Percentiles rank a stretch among this genome's conserved stretches.
Conservation (phyloP, 1,284 basidiomycete species). For the Austroboletus olivaceoglutinosus region DNA sequence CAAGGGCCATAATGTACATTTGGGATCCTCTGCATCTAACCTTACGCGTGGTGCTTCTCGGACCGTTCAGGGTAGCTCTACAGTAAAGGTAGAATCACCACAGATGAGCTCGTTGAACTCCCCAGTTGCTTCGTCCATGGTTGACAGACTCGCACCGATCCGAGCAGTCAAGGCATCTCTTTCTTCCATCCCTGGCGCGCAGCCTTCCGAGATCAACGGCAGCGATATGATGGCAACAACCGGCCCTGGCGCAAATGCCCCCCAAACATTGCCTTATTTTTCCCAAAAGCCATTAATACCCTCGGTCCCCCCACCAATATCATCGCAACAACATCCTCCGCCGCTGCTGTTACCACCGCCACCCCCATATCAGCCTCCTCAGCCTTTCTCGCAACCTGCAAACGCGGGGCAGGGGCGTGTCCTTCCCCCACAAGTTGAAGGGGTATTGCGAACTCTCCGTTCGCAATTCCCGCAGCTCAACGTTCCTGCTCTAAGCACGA, state of each 20-base stretch:
- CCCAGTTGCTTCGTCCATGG: conserved; percentile 1
- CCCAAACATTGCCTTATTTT: neutral
- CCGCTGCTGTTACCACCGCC: neutral
- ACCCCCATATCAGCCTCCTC: neutral
- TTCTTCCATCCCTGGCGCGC: conserved; percentile 6
- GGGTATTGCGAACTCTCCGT: conserved; percentile 14
- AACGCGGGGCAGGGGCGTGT: conserved; percentile 4
- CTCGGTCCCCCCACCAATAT: neutral
- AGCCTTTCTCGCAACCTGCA: neutral
- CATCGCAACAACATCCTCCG: conserved; percentile 1
- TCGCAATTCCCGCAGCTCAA: conserved; percentile 18
- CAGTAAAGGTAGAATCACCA: conserved; percentile 23
- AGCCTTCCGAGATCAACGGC: conserved; percentile 5
- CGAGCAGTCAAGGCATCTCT: conserved; percentile 33
- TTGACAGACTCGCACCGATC: conserved; percentile 33
- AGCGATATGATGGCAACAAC: neutral
- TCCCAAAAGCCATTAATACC: conserved; percentile 1
- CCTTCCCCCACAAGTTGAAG: conserved; percentile 12
- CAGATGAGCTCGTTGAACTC: conserved; percentile 13
- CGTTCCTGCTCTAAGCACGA: neutral
- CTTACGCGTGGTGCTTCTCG: neutral
- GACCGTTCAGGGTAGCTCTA: conserved; percentile 10
- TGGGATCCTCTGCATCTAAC: neutral
- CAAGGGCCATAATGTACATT: neutral
- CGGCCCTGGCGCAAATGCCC: neutral